Base-by-base conservation (phyloP, 2,329 filamentous ascomycete genomes). In the Fusarium sp. region DNA sequence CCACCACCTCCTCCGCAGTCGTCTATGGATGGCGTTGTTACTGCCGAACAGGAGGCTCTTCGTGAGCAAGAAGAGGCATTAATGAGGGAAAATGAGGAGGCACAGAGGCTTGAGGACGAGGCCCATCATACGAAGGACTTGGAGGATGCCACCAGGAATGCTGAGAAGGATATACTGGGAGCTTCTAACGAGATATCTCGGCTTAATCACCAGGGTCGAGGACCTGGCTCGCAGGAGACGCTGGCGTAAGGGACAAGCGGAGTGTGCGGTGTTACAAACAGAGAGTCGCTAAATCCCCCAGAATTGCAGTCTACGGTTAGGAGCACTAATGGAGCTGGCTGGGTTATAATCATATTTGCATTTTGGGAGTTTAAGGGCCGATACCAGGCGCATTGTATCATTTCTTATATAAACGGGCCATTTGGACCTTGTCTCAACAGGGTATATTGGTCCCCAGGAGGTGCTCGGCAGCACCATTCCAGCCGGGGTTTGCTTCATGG, bases 21-120 rank as follows among this genome's bases (percentile, higher is more conserved):
- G 25, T 77, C 75, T n/a, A 74, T 78, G 40, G 79, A 81, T 43
- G 76, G 79, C 27, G 72, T 74, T 18, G 73, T 81, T 53, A 79
- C 78, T 9, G 84, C 83, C 30, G 83, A 85, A 68, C 81, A 84
- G 64, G 77, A 79, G 55, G 81, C 79, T 29, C 81, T 86, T 63
- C 81, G 80, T 47, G 83, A 86, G 66, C 85, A 87, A 75, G 85
- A 86, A 71, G 82, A 84, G 71, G 85, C 81, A 27, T 76, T 87
- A 16, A 78, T 85, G 75, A 80, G 82, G 44, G 86, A 88, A 77
- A 86, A 87, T 65, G 86, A 88, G 71, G 86, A 88, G 72, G 85
- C 85, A 2, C 82, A 87, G 71, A 79, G 85, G 61, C 78, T 86
- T 24, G 85, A 86, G 58, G 85, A 86, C 52, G 84, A 85, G 66